Evolutionary conservation across 192 early-diverging fungal genomes (phyloP), one percentile per base, ranked within the genome.

Genomic region (Thoreauomyces humboldtii): DNA sequence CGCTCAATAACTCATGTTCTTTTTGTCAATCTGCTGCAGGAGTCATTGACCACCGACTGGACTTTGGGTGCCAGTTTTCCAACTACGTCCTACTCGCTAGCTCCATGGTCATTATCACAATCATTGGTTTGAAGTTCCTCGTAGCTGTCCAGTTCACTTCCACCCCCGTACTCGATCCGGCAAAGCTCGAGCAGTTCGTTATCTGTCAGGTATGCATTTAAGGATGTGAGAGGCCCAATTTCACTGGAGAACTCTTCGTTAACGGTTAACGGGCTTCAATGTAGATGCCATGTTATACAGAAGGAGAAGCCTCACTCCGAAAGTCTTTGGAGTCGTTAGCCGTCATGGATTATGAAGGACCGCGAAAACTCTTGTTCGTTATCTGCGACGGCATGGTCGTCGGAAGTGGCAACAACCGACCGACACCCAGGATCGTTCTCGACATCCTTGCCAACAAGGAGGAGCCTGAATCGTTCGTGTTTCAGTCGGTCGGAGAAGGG

Each of bases 91-190:
- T 94, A 25, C 76, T 93, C 54, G 82, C 81, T 7, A 86, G 86
- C 19, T 82, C 90, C 1, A 63, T 83, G 11, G 43, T 94, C 22
- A 72, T 94, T 54, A 86, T 86, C 6, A 50, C 80, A 31, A 87
- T 95, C 31, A 88, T 95, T 52, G 79, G 89, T 37, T 85, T 95
- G 78, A 95, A 96, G 81, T 95, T 96, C 59, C 71, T 96, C 43
- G 86, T 93, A 42, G 77, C 86, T 31, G 87, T 94, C 76, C 93
- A 95, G 80, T 96, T 96, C 60, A 74, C 94, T 46, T 90, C 92
- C 17, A 88, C 90, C 21, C 68, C 91, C 54, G 89, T 90, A 69
- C 78, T 92, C 17, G 80, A 84, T 2, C 69, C 83, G 7, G 17
- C 21, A 14, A 21, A 34, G 24, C 58, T 56, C 27, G 50, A 50